Base-by-base conservation (phyloP, 2,329 filamentous ascomycete species). In the Fusarium annulatum region DNA sequence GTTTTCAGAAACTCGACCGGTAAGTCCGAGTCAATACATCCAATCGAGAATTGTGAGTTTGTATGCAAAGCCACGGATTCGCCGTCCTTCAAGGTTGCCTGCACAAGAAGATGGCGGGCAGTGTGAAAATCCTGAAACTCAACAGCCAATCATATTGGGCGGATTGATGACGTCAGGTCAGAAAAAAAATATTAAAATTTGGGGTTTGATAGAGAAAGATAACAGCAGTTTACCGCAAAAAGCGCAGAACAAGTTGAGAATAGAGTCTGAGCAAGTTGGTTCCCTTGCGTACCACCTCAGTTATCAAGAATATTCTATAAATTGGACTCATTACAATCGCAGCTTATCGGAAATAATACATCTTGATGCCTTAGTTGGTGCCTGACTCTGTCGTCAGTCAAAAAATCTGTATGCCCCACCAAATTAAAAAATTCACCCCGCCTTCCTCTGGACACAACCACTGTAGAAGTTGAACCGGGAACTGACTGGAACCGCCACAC, bases 401-500 rank as follows among this genome's bases (percentile, higher is more conserved):
- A 81, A 80, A 82, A 80, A 79, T 81, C 78, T 81, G 78, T 78
- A 79, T 74, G 80, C 81, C 81, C 82, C 82, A 82, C 82, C 78
- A 81, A 74, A 78, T 77, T 38, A 34, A 77, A 82, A 82, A 82
- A 80, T 81, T 79, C 81, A 83, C 82, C 82, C 82, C 82, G 81
- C 81, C 81, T 81, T 78, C 81, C 80, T 81, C 72, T 75, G 51
- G 19, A 19, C 51, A 53, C 51, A 55, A 66, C 69, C 55, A 49
- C 66, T 55, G 68, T 58, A 75, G 71, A 71, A 69, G 68, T 59
- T 66, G 59, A 73, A 72, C 72, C 69, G 64, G 76, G 70, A 68
- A 73, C 70, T 67, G 70, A 72, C 72, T 67, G 70, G 77, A 76
- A 79, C 76, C 76, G 77, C 77, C 77, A 79, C 77, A 74, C 71